These are phyloP conservation scores for Chrysochromulina parva DNA, from an alignment of 78 protist species.

Conservation along the genomic window DNA sequence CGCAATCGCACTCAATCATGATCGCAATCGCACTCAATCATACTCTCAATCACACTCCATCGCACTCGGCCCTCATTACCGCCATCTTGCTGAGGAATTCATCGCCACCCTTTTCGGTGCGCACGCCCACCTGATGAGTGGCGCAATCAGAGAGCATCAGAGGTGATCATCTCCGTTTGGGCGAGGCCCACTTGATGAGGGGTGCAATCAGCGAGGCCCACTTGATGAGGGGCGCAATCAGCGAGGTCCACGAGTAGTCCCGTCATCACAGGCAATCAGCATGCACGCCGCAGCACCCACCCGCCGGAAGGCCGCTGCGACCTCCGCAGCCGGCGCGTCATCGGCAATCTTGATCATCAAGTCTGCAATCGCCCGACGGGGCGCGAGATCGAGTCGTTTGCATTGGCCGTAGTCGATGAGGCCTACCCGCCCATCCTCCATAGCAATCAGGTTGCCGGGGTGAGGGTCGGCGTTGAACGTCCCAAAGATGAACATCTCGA, in stretches of 20 bases:
- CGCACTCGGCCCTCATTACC: not conserved
- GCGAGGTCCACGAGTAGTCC: no score
- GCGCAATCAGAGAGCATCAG: no score
- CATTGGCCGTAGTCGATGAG: conserved; percentile 71
- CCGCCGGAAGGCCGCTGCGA: not conserved
- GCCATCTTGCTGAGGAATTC: not conserved
- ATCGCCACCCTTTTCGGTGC: not conserved
- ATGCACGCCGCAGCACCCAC: not conserved
- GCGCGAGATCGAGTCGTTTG: not conserved
- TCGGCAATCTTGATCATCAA: conserved; percentile 22
- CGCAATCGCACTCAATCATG: no score
- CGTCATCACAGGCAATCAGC: no score
- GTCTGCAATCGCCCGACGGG: not conserved
- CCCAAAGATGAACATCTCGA: conserved; percentile 41
- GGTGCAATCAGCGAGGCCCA: no score
- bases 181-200: no score
- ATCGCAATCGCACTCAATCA: no score
- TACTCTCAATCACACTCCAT: no score
- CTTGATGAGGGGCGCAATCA: no score
- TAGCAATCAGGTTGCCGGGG: conserved; percentile 63
- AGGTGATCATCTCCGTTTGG: no score
- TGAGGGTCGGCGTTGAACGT: conserved; percentile 64
- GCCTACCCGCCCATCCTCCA: conserved; percentile 57
- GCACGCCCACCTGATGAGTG: not conserved
- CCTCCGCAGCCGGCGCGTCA: conserved; percentile 2